Percentiles rank a stretch among this genome's conserved stretches.
These are phyloP conservation scores for Aureobasidium sp. DNA, from an alignment of 2,329 filamentous ascomycete genomes.

Conservation along the genomic window DNA sequence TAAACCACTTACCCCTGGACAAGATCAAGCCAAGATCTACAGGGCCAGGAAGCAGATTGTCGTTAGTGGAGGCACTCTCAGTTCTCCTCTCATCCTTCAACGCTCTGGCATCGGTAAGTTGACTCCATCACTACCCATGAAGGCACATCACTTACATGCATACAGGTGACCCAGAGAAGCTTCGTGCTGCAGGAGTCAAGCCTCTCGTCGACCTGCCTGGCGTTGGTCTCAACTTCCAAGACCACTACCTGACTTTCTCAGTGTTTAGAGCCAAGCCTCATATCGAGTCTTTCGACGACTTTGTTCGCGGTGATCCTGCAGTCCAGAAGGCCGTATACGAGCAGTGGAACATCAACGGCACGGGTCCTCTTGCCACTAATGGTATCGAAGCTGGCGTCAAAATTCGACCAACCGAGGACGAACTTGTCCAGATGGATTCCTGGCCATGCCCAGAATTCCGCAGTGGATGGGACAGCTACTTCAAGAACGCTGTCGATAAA, in stretches of 20 bases:
- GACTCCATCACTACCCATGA: background rate
- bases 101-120: conserved; percentile 55
- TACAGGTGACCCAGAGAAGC: conserved; percentile 57
- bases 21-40: conserved; percentile 50
- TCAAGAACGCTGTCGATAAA: conserved; percentile 77
- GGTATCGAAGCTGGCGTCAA: conserved; percentile 73
- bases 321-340: conserved; percentile 66
- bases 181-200: conserved; percentile 59
- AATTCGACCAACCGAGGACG: conserved; percentile 60
- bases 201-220: conserved; percentile 63
- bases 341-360: conserved; percentile 73
- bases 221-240: conserved; percentile 69
- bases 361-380: conserved; percentile 68
- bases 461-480: conserved; percentile 71
- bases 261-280: conserved; percentile 65
- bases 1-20: conserved; percentile 55
- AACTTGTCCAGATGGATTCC: conserved; percentile 58
- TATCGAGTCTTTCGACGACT: conserved; percentile 73
- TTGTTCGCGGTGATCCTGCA: conserved; percentile 63
- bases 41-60: conserved; percentile 66
- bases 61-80: conserved; percentile 63
- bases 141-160: background rate
- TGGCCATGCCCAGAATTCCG: conserved; percentile 71
- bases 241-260: conserved; percentile 65
- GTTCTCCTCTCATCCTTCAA: conserved; percentile 67